Evolutionary conservation across 306 rosid genomes (phyloP).

Genomic region (Erythrophleum fordii): DNA sequence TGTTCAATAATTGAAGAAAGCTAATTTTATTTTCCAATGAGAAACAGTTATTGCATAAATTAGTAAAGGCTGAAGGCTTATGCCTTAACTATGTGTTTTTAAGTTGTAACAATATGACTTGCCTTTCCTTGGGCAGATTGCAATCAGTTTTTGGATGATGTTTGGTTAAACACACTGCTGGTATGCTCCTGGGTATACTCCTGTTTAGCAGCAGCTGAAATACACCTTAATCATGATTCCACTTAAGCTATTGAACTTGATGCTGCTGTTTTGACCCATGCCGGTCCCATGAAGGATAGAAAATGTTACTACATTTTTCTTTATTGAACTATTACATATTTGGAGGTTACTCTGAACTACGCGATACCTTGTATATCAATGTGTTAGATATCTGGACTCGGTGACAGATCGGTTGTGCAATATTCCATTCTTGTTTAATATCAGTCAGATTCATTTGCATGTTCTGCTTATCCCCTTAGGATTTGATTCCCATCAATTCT

Average conservation of each 20-base stretch:
- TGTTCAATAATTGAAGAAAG: not conserved
- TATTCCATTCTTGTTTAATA: constrained; percentile 40
- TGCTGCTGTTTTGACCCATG: constrained; percentile 37
- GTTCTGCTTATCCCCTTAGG: not conserved
- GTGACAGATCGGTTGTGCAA: constrained; percentile 51
- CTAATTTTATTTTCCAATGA: not conserved
- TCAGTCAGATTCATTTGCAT: constrained; percentile 26
- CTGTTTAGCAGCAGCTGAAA: constrained; percentile 42
- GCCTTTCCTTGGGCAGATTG: constrained; percentile 53
- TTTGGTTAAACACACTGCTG: constrained; percentile 34
- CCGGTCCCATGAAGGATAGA: constrained; percentile 24
- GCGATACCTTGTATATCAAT: constrained; percentile 46
- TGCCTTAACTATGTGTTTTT: constrained; percentile 11
- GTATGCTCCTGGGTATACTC: constrained; percentile 22
- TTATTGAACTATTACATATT: not conserved
- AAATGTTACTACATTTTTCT: constrained; percentile 43
- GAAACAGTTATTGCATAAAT: not conserved
- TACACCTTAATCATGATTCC: constrained; percentile 23
- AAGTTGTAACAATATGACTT: constrained; percentile 27
- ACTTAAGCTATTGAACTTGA: constrained; percentile 10
- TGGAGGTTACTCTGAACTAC: not conserved
- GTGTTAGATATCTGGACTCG: constrained; percentile 47
- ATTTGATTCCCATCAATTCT: not conserved
- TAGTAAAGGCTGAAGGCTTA: not conserved
- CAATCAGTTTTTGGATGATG: constrained; percentile 20